Percentiles rank a stretch among this genome's conserved stretches.
Evolutionary conservation across 2,329 filamentous ascomycete species (phyloP).

Genomic region (Bipolaris cookei): DNA sequence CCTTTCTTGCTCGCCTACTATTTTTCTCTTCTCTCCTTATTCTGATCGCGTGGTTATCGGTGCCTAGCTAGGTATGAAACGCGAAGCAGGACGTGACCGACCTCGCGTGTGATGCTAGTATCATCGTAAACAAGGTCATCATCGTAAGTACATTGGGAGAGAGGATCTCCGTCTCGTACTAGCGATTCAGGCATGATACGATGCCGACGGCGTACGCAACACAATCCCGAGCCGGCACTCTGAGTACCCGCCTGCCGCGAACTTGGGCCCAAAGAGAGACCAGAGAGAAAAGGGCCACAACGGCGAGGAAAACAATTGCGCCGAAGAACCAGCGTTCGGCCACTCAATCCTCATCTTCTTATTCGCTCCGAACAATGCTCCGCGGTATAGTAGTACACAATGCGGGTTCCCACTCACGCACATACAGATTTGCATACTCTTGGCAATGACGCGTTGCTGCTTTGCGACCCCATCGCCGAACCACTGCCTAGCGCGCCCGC

Average conservation of each 20-base stretch:
- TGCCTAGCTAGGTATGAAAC: not conserved
- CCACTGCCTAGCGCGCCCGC: not conserved
- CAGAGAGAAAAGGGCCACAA: not conserved
- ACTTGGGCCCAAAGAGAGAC: not conserved
- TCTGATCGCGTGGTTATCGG: not conserved
- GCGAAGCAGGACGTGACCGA: not conserved
- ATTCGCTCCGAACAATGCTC: not conserved
- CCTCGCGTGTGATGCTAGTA: not conserved
- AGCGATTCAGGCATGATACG: not conserved
- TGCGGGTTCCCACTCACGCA: not conserved
- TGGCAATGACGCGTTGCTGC: constrained; percentile 5
- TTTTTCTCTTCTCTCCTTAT: not conserved
- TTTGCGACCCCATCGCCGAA: constrained; percentile 5
- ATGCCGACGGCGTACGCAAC: not conserved
- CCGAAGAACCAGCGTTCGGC: constrained; percentile 7
- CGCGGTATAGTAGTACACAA: not conserved
- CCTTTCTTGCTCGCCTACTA: not conserved
- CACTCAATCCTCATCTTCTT: constrained; percentile 1
- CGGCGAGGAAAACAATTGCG: not conserved
- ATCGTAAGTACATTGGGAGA: not conserved
- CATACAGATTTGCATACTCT: not conserved
- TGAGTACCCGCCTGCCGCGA: not conserved
- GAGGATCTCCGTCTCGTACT: not conserved
- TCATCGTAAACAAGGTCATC: not conserved
- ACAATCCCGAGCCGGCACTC: constrained; percentile 2